phyloP scores from a whole-genome alignment of 1,284 basidiomycete species.

The Gomphus bonarii region DNA sequence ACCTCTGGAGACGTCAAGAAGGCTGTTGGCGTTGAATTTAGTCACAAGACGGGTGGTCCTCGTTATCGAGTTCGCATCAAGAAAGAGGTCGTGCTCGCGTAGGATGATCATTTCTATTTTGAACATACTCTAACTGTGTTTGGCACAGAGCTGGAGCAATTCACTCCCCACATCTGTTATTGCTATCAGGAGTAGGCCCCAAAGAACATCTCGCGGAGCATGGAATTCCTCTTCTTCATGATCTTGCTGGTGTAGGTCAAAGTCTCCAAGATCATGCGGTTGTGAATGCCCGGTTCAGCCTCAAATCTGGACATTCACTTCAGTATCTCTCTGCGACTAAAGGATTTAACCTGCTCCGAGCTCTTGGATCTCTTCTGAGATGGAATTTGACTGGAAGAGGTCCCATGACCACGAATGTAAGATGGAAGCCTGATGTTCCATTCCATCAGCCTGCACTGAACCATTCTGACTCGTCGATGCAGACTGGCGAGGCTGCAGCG shows the following conservation, averaged over 20 bases:
- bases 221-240: slow-evolving; percentile 23
- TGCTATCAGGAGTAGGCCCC: slow-evolving; percentile 29
- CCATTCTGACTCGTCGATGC: slow-evolving; percentile 17
- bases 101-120: not conserved
- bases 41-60: slow-evolving; percentile 21
- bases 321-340: slow-evolving; percentile 17
- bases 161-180: slow-evolving; percentile 52
- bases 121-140: not conserved
- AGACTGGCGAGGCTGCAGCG: slow-evolving; percentile 20
- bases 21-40: slow-evolving; percentile 54
- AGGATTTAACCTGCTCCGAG: slow-evolving; percentile 5
- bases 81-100: slow-evolving; percentile 59
- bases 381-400: slow-evolving; percentile 37
- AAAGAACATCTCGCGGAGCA: slow-evolving; percentile 23
- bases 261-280: slow-evolving; percentile 27
- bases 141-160: slow-evolving; percentile 45
- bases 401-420: slow-evolving; percentile 46
- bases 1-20: slow-evolving; percentile 22
- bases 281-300: slow-evolving; percentile 30
- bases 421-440: slow-evolving; percentile 11
- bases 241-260: slow-evolving; percentile 30
- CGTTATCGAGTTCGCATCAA: slow-evolving; percentile 33
- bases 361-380: slow-evolving; percentile 22
- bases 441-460: not conserved
- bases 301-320: slow-evolving; percentile 33